Conservation (phyloP, 768 basidiomycete genomes). For the Rhizopogon vesiculosus region DNA sequence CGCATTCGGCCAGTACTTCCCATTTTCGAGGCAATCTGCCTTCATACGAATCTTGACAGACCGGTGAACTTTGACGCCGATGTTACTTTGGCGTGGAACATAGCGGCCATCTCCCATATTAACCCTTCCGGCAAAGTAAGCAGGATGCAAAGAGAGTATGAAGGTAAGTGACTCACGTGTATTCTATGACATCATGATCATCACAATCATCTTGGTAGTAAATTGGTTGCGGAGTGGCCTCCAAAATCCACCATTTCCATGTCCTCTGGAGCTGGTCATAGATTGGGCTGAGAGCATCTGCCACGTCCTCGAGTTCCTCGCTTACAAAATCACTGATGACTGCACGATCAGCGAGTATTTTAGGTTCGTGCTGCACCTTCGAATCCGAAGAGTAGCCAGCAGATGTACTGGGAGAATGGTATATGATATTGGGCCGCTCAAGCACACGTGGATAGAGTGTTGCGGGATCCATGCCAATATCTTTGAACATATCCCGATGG, state of each 20-base stretch:
- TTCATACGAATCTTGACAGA: constrained; percentile 49
- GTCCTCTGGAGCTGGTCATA: constrained; percentile 54
- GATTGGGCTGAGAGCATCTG: constrained; percentile 46
- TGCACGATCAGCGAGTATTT: constrained; percentile 7
- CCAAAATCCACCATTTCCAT: constrained; percentile 63
- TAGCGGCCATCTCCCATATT: constrained; percentile 39
- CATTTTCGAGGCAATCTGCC: constrained; percentile 28
- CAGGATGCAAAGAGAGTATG: neutral
- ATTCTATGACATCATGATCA: constrained; percentile 6
- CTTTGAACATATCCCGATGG: constrained; percentile 35
- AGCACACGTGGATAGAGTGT: constrained; percentile 39
- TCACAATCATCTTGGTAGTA: constrained; percentile 23
- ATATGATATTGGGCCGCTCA: constrained; percentile 36
- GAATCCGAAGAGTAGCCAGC: constrained; percentile 9
- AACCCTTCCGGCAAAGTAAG: constrained; percentile 8
- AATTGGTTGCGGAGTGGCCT: constrained; percentile 39
- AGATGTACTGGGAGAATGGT: constrained; percentile 16
- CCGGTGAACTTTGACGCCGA: constrained; percentile 40
- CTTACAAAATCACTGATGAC: constrained; percentile 22
- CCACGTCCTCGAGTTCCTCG: constrained; percentile 62
- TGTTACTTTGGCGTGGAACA: constrained; percentile 33
- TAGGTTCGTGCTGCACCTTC: constrained; percentile 11
- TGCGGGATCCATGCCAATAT: constrained; percentile 43
- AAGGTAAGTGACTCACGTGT: constrained; percentile 13
- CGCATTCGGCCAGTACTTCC: constrained; percentile 38